Base-by-base conservation (phyloP, 345 rosid genomes). In the Barbarea vulgaris region DNA sequence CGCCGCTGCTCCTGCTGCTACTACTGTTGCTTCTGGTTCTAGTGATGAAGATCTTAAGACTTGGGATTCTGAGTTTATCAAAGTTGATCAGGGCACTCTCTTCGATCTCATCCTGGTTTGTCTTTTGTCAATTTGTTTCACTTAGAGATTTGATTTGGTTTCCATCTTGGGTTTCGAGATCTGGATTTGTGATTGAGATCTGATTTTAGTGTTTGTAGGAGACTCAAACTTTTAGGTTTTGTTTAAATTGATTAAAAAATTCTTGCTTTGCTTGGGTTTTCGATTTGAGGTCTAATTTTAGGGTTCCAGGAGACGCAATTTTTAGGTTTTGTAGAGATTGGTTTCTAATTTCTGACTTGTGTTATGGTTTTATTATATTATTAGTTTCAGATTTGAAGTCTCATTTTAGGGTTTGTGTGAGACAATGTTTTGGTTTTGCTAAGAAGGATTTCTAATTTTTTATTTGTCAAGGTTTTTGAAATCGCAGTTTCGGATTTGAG, bases 21-120 rank as follows among this genome's bases (percentile, higher is more conserved):
- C 30, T 9, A 31, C 66, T 5, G 18, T 7, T 5, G 51, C 55
- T 31, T 64, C 59, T 5, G 59, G 21, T 17, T 52, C 61, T n/a
- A 46, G 24, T 10, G 79, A 70, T 0, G 84, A 79, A 1, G 74
- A 68, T 4, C 76, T 88, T 18, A 80, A 79, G 77, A 7, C 15
- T 15, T 88, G 88, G 88, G 89, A 88, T 13, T 15, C 77, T 1
- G 87, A 87, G 5, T 88, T 85, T 52, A 72, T 85, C 54, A 80
- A 79, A 31, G 88, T 88, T 10, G 91, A 83, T 46, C 87, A 84
- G 68, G 63, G 47, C 33, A 81, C 84, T 27, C 87, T 88, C 56
- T 88, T 84, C 46, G 89, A 88, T 31, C 86, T 86, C 46, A 81
- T 85, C 69, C 54, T 85, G 87, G 91, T 88, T 36, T 7, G 79